Evolutionary conservation across 768 basidiomycete genomes (phyloP), one percentile per base, ranked within the genome.

Genomic region (Psilocybe azurescens): DNA sequence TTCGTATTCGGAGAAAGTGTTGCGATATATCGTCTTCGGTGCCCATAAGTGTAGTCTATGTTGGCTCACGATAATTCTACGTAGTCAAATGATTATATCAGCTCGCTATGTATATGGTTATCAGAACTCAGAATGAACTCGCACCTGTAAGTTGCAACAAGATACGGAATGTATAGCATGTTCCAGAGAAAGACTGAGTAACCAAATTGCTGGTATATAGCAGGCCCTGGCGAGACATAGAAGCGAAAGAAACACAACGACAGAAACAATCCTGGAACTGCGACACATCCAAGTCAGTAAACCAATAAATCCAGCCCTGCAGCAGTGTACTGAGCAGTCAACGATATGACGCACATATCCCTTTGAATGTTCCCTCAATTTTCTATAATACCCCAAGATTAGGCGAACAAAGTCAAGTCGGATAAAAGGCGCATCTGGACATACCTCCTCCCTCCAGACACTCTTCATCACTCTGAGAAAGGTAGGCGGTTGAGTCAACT

Each of bases 1-100:
- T 36, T 65, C 64, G 36, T 65, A 65, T 3, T 65, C 64, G 9
- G 64, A 60, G 32, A 61, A 65, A 4, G 53, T 51, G 46, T 48
- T 59, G n/a, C 53, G 60, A 13, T 53, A 61, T 20, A 56, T 59
- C 11, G 47, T 38, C 24, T 55, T 65, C 24, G 59, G 64, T 28
- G 44, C 56, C 29, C 59, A 54, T 3, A 58, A 51, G 24, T 38
- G 50, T 11, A 65, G 29, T 46, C 61, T 65, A 7, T 61, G 64
- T 32, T 56, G 64, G 38, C 50, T 49, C 6, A 60, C 59, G 18
- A 65, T 65, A n/a, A 65, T 38, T 5, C 64, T 64, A 20, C n/a
- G 11, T 14, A 44, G 39, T 9, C 5, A 44, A 24, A 16, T 11
- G 53, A 24, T 2, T 0, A 24, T 24, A 24, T 24, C 24, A 24